A percentile compares a stretch with the other conserved stretches of the same genome.
These are phyloP conservation scores for Sphaerostilbella broomeana DNA, from an alignment of 2,329 filamentous ascomycete genomes.

Conservation along the genomic window DNA sequence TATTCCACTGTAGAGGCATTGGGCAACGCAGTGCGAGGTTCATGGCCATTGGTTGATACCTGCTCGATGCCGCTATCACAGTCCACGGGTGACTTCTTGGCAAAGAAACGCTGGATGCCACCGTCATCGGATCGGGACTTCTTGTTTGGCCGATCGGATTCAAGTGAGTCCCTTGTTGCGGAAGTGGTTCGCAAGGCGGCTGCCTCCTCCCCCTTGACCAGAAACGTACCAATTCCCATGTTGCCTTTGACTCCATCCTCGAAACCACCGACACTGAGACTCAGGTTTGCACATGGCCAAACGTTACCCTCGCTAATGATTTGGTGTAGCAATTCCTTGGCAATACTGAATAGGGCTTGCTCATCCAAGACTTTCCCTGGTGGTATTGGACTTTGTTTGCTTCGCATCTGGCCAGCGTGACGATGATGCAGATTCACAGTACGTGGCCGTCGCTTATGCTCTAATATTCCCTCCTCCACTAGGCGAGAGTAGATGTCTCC, in stretches of 20 bases:
- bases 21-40: not conserved
- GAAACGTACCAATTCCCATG: conserved; percentile 75
- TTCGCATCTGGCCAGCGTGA: conserved; percentile 65
- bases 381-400: conserved; percentile 70
- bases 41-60: too few relatives aligned
- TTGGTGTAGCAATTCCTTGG: conserved; percentile 69
- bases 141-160: conserved; percentile 21
- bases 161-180: conserved; percentile 15
- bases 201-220: conserved; percentile 68
- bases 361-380: conserved; percentile 69
- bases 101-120: conserved; percentile 54
- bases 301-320: conserved; percentile 69
- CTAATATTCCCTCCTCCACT: conserved; percentile 82
- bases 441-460: conserved; percentile 79
- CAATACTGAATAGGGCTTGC: conserved; percentile 63
- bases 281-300: conserved; percentile 91
- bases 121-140: conserved; percentile 35
- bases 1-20: too few relatives aligned
- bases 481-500: conserved; percentile 87
- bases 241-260: conserved; percentile 82
- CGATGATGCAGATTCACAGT: conserved; percentile 81
- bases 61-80: too few relatives aligned
- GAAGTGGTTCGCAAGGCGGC: conserved; percentile 28
- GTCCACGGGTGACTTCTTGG: conserved; percentile 31
- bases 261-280: conserved; percentile 82